These are phyloP conservation scores for Lophiostoma macrostomum DNA, from an alignment of 495 filamentous ascomycete species.

Conservation along the genomic window DNA sequence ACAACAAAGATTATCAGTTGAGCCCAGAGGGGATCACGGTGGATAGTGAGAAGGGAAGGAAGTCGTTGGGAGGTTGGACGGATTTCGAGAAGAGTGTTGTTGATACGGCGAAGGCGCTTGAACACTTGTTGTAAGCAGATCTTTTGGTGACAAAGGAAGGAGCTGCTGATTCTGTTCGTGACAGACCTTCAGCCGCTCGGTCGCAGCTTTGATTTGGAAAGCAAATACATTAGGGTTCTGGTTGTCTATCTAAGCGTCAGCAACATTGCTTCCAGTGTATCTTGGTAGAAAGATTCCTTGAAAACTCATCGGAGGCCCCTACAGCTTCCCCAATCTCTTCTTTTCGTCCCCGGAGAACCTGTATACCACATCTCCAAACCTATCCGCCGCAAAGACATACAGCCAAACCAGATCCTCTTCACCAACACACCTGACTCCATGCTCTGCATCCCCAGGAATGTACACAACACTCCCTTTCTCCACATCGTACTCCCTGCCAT, in stretches of 20 bases:
- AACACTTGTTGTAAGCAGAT: too few species aligned
- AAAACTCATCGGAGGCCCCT: too few species aligned
- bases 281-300: too few species aligned
- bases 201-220: too few species aligned
- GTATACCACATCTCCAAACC: slow-evolving; percentile 17
- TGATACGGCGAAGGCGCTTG: slow-evolving; percentile 26
- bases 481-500: slow-evolving; percentile 14
- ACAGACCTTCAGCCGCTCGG: too few species aligned
- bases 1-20: slow-evolving; percentile 12
- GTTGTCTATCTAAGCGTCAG: too few species aligned
- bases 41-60: slow-evolving; percentile 21
- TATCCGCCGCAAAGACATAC: slow-evolving; percentile 17
- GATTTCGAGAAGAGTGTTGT: slow-evolving; percentile 23
- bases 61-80: slow-evolving; percentile 24
- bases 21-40: background rate
- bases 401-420: slow-evolving; percentile 11
- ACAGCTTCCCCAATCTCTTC: background rate
- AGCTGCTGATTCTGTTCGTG: background rate
- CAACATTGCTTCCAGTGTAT: too few species aligned
- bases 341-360: slow-evolving; percentile 4
- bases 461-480: slow-evolving; percentile 16
- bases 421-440: slow-evolving; percentile 3
- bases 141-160: background rate
- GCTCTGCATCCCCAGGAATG: slow-evolving; percentile 19
- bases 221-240: too few species aligned